Percentiles rank a stretch among this genome's conserved stretches.
Evolutionary conservation across 176 grass and related monocot species (phyloP).

Genomic region (Lolium perenne): DNA sequence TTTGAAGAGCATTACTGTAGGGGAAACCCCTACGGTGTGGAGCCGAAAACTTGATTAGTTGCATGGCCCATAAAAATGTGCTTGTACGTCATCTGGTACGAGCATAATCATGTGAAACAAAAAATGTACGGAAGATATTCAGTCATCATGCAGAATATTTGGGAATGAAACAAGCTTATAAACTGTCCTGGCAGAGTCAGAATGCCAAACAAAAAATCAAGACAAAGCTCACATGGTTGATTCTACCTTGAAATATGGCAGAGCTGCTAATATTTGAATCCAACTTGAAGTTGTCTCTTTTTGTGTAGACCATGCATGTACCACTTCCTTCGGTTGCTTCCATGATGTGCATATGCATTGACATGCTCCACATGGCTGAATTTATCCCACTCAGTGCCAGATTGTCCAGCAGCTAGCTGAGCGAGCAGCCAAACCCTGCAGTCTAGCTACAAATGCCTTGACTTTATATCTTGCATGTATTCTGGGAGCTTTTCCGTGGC

Average conservation of each 20-base stretch:
- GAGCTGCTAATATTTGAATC: neutral
- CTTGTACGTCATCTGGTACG: neutral
- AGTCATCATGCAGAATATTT: neutral
- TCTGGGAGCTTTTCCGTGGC: neutral
- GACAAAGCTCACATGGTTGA: neutral
- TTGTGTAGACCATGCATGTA: too few species aligned
- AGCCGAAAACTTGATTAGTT: neutral
- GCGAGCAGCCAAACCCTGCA: too few species aligned
- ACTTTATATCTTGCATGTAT: neutral
- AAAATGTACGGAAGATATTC: neutral
- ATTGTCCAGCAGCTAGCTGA: too few species aligned
- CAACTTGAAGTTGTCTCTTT: neutral
- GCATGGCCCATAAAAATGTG: neutral
- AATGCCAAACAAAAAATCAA: neutral
- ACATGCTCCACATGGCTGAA: too few species aligned
- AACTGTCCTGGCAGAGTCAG: neutral
- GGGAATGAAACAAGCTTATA: neutral
- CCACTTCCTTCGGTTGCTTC: too few species aligned
- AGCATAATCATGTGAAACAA: neutral
- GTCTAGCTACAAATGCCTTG: neutral
- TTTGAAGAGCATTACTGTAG: too few species aligned
- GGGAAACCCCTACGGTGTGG: too few species aligned
- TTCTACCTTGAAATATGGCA: neutral
- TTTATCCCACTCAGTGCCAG: too few species aligned
- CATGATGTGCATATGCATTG: too few species aligned